phyloP scores from a whole-genome alignment of 257 asterid species.

The Agastache rugosa region DNA sequence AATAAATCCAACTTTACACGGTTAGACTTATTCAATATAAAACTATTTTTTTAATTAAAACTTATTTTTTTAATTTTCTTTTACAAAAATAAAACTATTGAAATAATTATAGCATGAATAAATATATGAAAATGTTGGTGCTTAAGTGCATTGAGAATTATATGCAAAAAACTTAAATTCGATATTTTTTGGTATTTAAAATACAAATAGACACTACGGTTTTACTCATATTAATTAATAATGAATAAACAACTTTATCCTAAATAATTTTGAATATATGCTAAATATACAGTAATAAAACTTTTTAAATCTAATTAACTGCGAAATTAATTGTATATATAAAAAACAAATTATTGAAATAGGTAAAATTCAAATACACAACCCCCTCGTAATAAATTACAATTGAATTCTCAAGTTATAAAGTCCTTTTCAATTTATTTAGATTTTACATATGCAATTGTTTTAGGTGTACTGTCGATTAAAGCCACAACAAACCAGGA shows the following conservation, averaged over 20 bases:
- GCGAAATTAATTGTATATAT: no score
- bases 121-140: neutral
- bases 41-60: no score
- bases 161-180: neutral
- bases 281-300: no score
- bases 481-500: neutral
- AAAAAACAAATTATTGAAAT: no score
- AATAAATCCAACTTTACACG: no score
- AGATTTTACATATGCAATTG: neutral
- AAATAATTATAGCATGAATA: no score
- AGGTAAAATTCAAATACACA: neutral
- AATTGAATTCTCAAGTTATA: neutral
- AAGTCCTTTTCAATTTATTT: slow-evolving; percentile 7
- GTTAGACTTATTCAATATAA: no score
- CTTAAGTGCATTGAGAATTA: neutral
- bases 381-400: neutral
- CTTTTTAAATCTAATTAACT: no score
- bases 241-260: no score
- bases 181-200: neutral
- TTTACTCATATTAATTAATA: neutral
- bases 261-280: no score
- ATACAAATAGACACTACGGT: neutral
- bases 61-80: no score
- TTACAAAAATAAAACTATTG: no score
- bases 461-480: slow-evolving; percentile 5